A percentile compares a stretch with the other conserved stretches of the same genome.
Evolutionary conservation across 2,329 filamentous ascomycete genomes (phyloP).

Genomic region (Aspergillus fischeri): DNA sequence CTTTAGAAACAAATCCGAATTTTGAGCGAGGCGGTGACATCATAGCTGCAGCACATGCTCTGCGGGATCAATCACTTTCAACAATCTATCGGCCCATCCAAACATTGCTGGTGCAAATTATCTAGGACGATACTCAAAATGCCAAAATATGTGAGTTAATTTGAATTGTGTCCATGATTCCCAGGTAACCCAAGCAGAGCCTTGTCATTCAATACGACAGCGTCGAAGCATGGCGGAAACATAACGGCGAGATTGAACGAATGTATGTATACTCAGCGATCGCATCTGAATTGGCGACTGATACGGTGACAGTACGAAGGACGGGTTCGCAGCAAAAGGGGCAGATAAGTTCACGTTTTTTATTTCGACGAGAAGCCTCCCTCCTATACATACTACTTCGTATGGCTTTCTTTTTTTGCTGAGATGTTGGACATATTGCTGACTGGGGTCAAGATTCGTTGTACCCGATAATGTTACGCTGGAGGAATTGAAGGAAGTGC

Average conservation of each 20-base stretch:
- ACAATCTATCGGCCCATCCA: not conserved
- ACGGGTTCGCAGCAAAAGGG: conserved; percentile 8
- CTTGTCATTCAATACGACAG: conserved; percentile 12
- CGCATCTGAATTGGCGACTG: not conserved
- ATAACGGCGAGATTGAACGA: conserved; percentile 11
- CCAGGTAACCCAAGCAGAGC: conserved; percentile 1
- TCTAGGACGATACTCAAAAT: conserved; percentile 7
- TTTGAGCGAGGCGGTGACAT: not conserved
- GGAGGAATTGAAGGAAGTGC: conserved; percentile 9
- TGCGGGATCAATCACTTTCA: not conserved
- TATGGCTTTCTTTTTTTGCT: conserved; percentile 1
- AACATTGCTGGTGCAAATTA: not conserved
- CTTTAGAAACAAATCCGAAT: not conserved
- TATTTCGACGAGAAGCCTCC: conserved; percentile 13
- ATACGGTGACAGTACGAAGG: conserved; percentile 3
- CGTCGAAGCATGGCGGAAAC: conserved; percentile 10
- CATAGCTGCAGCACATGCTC: not conserved
- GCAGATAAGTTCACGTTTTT: conserved; percentile 11
- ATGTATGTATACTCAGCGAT: conserved; percentile 4
- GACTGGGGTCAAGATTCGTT: conserved; percentile 5
- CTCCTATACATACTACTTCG: conserved; percentile 14
- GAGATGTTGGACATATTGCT: not conserved
- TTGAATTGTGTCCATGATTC: not conserved
- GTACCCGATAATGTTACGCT: conserved; percentile 6
- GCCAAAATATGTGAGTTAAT: conserved; percentile 14